Base-by-base conservation (phyloP, 495 filamentous ascomycete species). In the Xylaria acuta region DNA sequence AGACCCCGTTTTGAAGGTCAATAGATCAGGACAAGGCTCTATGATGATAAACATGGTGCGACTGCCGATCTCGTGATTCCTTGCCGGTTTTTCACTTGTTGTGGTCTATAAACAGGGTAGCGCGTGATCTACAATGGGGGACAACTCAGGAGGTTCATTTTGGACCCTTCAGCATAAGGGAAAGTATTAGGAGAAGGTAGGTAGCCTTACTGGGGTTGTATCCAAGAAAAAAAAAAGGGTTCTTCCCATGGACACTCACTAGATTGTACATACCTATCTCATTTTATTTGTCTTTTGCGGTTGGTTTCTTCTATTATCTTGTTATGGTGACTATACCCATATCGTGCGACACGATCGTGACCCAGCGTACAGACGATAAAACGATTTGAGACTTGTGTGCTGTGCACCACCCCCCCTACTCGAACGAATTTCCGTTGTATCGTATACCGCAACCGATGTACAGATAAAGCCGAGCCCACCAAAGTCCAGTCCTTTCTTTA, bases 81-180 rank as follows among this genome's bases (percentile, higher is more conserved):
- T 36, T n/a, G 58, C 58, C 34, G 18, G 18, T 56, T 32, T 32
- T 30, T 56, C 11, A 56, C 27, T 56, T 7, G 27, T 56, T 32
- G 53, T 18, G 53, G 25, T 30, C 22, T 30, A 14, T 51, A 25
- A 56, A 56, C 47, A 25, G 65, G 32, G 65, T 41, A 36, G 11
- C 32, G 65, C 65, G n/a, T 67, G 65, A 67, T 67, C 65, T 67
- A 22, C 65, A 56, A 67, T 7, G 32, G 64, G n/a, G 34, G 34
- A 54, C 49, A 56, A 27, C 47, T 54, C 65, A 67, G 65, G 64
- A 67, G 58, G 47, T 40, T 67, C 45, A 67, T 53, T 53, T 20
- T 45, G 41, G 6, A 34, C 22, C n/a, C 8, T 49, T 47, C 63
- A 34, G 5, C 4, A 27, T 27, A 27, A 40, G 36, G 38, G 38